Base-by-base conservation (phyloP, 2,329 filamentous ascomycete genomes). In the Alternaria triticimaculans region DNA sequence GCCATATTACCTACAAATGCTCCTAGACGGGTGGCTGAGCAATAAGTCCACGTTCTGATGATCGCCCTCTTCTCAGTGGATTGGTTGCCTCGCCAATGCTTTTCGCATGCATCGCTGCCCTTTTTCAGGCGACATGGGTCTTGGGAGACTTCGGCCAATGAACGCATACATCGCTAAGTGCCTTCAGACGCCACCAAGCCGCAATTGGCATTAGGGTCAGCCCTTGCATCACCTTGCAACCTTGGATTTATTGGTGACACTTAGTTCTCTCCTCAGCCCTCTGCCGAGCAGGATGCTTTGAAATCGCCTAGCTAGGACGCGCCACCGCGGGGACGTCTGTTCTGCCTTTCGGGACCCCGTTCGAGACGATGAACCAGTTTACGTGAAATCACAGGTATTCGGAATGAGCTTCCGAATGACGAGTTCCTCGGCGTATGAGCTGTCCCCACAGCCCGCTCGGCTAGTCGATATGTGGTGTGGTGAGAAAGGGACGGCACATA, bases 141-240 rank as follows among this genome's bases (percentile, higher is more conserved):
- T 14, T 9, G 12, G 8, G 9, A 3, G 2, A 37, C 1, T 1
- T 33, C 12, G 1, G 9, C 49, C 49, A 51, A 51, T 51, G 0
- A 51, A 2, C n/a, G 37, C 37, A 2, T 41, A 0, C 37, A 41
- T 41, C 37, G 4, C 15, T 0, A 41, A 41, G 0, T 41, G 15
- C 15, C n/a, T 0, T 20, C 28, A 33, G 8, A 2, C 8, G 18
- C 18, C 8, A 45, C 25, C 18, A 33, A 51, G 0, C 11, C 28
- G 30, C 21, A 26, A 5, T 3, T 3, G 45, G 46, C 25, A 43
- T 20, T 15, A 37, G 44, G 45, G 28, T 21, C 51, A 61, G 57
- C 62, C 23, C 41, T 56, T 57, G 46, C 62, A 60, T 64, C 58
- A 61, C 49, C n/a, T 4, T 41, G 21, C 41, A n/a, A 30, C 28